phyloP scores from a whole-genome alignment of 805 yeast species.

The Saccharomycopsis sp. region DNA sequence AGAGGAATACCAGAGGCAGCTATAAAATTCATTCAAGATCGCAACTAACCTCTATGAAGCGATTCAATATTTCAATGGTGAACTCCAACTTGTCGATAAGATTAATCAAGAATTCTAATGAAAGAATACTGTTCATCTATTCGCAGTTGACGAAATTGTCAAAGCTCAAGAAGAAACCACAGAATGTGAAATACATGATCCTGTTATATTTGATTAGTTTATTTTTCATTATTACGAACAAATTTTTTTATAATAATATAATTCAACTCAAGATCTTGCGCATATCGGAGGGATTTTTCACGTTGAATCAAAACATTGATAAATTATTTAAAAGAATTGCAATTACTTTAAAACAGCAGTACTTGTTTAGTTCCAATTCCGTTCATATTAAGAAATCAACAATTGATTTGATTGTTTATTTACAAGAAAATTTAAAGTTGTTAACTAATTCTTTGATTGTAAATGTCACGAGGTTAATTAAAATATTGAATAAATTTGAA shows the following conservation, averaged over 20 bases:
- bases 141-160: background rate
- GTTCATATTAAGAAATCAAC: background rate
- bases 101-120: background rate
- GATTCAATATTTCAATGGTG: background rate
- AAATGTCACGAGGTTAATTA: background rate
- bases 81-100: background rate
- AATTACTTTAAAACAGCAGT: constrained; percentile 5
- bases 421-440: background rate
- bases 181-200: background rate
- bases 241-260: background rate
- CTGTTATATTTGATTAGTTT: background rate
- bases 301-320: constrained; percentile 1
- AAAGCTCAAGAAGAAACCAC: background rate
- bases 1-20: background rate
- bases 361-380: constrained; percentile 1
- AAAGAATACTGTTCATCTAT: background rate
- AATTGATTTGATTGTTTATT: background rate
- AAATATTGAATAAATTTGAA: background rate
- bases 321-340: constrained; percentile 1
- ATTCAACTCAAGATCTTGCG: constrained; percentile 1
- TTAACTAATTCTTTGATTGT: constrained; percentile 1
- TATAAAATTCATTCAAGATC: background rate
- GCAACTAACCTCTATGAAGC: background rate
- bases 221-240: background rate
- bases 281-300: background rate